Conservation (phyloP, 163 green algal genomes). For the Scenedesmus sp. region DNA sequence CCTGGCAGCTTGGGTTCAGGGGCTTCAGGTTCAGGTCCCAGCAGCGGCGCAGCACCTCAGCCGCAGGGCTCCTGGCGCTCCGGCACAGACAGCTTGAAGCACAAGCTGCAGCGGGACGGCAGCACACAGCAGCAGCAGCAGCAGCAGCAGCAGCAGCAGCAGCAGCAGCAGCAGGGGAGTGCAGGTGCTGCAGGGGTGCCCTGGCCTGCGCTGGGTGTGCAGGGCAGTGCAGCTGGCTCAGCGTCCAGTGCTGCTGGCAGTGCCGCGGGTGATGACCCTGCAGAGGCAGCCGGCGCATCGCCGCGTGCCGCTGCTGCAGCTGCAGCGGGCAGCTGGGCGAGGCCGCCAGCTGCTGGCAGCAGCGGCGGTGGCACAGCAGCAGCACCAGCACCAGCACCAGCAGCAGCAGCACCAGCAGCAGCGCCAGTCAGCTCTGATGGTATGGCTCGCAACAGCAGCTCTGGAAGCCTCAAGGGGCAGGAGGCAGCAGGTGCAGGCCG, state of each 20-base stretch:
- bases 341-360: not conserved
- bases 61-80: conserved; percentile 17
- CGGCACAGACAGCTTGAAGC: conserved; percentile 28
- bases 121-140: not conserved
- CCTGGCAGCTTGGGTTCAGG: not conserved
- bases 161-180: conserved; percentile 23
- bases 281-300: conserved; percentile 10
- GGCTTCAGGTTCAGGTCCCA: not conserved
- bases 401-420: not conserved
- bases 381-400: conserved; percentile 8
- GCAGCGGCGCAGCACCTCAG: not conserved
- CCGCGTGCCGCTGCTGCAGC: conserved; percentile 10
- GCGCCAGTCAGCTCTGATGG: not conserved
- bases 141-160: not conserved
- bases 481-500: conserved; percentile 16
- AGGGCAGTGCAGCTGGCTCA: not conserved
- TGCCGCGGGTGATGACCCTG: conserved; percentile 14
- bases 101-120: conserved; percentile 10
- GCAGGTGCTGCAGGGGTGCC: not conserved
- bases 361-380: not conserved
- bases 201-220: conserved; percentile 16
- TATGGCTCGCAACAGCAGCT: conserved; percentile 45
- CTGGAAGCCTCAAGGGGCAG: conserved; percentile 19
- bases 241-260: not conserved
- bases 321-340: conserved; percentile 37